Evolutionary conservation across 495 filamentous ascomycete genomes (phyloP).

Genomic region (Aspergillus homomorphus): DNA sequence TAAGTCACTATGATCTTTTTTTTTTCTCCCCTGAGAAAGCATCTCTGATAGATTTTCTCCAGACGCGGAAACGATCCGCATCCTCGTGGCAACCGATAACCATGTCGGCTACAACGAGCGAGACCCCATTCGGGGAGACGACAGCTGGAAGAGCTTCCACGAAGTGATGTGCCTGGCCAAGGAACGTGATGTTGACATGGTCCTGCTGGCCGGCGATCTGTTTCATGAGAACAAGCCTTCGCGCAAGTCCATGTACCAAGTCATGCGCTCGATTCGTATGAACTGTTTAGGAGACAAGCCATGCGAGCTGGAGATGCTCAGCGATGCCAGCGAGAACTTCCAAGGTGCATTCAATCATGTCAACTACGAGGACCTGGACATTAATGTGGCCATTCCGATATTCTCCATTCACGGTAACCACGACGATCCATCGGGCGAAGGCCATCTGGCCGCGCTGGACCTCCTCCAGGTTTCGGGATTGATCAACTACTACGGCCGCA

Average conservation of each 20-base stretch:
- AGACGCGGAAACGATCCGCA: conserved; percentile 89
- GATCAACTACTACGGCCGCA: conserved; percentile 93
- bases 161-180: conserved; percentile 91
- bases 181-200: conserved; percentile 91
- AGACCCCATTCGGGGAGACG: conserved; percentile 87
- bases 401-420: conserved; percentile 99
- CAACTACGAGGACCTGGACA: conserved; percentile 96
- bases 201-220: conserved; percentile 87
- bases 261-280: conserved; percentile 88
- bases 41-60: conserved; percentile 3
- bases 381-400: conserved; percentile 95
- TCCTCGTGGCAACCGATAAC: conserved; percentile 90
- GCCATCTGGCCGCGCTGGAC: conserved; percentile 84
- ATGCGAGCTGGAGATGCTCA: conserved; percentile 92
- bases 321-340: conserved; percentile 86
- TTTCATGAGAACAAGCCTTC: conserved; percentile 99
- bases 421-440: conserved; percentile 94
- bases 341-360: conserved; percentile 82
- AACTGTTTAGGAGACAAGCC: conserved; percentile 94
- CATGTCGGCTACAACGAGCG: conserved; percentile 97
- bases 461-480: conserved; percentile 86
- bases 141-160: conserved; percentile 95
- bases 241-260: conserved; percentile 94
- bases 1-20: too few species aligned
- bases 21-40: background rate